Percentiles rank a stretch among this genome's conserved stretches.
These are phyloP conservation scores for Chrysopogon serrulatus DNA, from an alignment of 176 grass and related monocot species.

Conservation along the genomic window DNA sequence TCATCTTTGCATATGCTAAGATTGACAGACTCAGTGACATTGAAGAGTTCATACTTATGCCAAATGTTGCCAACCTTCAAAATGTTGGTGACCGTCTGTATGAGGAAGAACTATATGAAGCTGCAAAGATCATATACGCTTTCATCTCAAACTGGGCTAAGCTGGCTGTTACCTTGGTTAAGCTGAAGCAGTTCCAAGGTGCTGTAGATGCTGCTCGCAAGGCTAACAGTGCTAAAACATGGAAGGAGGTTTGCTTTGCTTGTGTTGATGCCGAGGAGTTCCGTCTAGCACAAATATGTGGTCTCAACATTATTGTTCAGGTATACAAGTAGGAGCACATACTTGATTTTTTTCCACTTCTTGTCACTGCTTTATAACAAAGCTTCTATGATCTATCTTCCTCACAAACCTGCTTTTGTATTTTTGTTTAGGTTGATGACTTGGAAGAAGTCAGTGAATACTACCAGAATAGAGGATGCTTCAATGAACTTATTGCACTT, in stretches of 20 bases:
- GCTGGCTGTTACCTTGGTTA: conserved; percentile 84
- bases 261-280: conserved; percentile 99
- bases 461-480: conserved; percentile 95
- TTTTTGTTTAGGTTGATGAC: conserved; percentile 77
- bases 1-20: conserved; percentile 98
- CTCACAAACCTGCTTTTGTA: neutral
- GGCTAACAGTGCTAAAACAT: conserved; percentile 91
- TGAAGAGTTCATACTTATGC: conserved; percentile 96
- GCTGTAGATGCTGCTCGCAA: conserved; percentile 95
- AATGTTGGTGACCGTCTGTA: conserved; percentile 89
- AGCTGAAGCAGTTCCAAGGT: conserved; percentile 94
- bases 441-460: conserved; percentile 96
- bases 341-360: neutral
- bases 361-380: neutral
- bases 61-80: conserved; percentile 96
- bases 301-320: conserved; percentile 92
- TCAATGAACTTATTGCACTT: conserved; percentile 93
- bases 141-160: conserved; percentile 99
- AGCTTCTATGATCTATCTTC: neutral
- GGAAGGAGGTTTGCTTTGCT: conserved; percentile 98
- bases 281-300: conserved; percentile 91
- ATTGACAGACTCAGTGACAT: conserved; percentile 80
- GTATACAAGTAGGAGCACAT: conserved; percentile 25
- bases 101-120: conserved; percentile 91
- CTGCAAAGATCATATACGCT: conserved; percentile 97